Conservation (phyloP, 768 basidiomycete species). For the Mycena amicta region DNA sequence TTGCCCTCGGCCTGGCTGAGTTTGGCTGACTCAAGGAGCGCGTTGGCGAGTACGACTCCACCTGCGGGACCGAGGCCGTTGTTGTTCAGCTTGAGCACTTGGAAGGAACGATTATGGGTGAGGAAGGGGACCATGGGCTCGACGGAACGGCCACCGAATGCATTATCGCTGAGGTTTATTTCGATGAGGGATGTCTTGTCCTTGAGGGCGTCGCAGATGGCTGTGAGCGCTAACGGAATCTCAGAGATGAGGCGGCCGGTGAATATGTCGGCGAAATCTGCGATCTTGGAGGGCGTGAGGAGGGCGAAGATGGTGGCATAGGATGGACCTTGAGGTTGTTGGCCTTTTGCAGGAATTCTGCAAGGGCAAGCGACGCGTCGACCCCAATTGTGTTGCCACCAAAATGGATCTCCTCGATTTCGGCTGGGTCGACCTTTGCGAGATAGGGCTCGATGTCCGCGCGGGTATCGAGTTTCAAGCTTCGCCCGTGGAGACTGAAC, state of each 20-base stretch:
- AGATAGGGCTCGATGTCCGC: slow-evolving; percentile 79
- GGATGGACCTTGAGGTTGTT: slow-evolving; percentile 65
- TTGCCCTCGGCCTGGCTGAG: slow-evolving; percentile 67
- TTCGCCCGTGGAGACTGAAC: slow-evolving; percentile 57
- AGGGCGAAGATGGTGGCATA: neutral
- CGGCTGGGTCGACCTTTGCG: slow-evolving; percentile 58
- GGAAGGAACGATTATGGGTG: slow-evolving; percentile 77
- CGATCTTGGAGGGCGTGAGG: slow-evolving; percentile 57
- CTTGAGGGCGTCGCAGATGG: slow-evolving; percentile 86
- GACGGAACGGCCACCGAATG: slow-evolving; percentile 93
- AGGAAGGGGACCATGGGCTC: slow-evolving; percentile 93
- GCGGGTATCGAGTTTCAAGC: slow-evolving; percentile 78
- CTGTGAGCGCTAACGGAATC: slow-evolving; percentile 86
- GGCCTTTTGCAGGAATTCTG: slow-evolving; percentile 73
- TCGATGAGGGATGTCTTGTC: slow-evolving; percentile 80
- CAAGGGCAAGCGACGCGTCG: slow-evolving; percentile 84
- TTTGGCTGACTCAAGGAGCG: slow-evolving; percentile 75
- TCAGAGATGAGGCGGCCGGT: slow-evolving; percentile 95
- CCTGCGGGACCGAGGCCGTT: slow-evolving; percentile 94
- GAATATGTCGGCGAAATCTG: slow-evolving; percentile 97
- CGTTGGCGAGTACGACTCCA: slow-evolving; percentile 82
- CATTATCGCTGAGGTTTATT: slow-evolving; percentile 93
- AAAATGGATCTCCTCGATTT: slow-evolving; percentile 86
- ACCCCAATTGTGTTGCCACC: slow-evolving; percentile 95
- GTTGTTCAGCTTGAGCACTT: slow-evolving; percentile 90